Evolutionary conservation across 2,329 filamentous ascomycete genomes (phyloP), one percentile per base, ranked within the genome.

Genomic region (Cordyceps javanica): DNA sequence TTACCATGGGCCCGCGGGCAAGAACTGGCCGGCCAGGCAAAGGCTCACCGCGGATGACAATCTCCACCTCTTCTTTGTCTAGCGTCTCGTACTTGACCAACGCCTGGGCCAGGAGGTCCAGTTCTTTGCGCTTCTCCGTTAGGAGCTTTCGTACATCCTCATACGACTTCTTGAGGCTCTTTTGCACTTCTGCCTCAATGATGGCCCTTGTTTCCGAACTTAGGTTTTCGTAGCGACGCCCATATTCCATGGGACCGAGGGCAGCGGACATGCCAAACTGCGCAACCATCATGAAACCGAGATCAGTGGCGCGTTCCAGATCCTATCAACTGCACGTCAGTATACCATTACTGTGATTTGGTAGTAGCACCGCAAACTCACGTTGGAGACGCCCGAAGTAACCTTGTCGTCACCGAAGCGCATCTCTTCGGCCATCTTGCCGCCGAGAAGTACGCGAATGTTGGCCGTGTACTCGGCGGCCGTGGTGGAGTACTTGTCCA

Each of bases 21-120:
- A 93, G 64, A 13, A 69, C 66, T 42, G 67, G 73, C 60, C 90
- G 89, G 46, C 82, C 81, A 1, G 86, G 79, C 38, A 99, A 77
- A 68, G 89, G 87, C 74, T 97, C 91, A 36, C 94, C 94, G 54
- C 83, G 84, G 62, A 99, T 86, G 6, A 97, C 90, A 76, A 89
- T 90, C 71, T 92, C 86, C 62, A 97, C 95, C 72, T 99, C 94
- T 3, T 88, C 86, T 71, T 88, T 89, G 70, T 89, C 88, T 53
- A 99, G 76, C 0, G 91, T 97, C 77, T 99, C 94, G 72, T 97
- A 97, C 72, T 97, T 87, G 34, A 99, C 85, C 10, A 99, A 80
- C 6, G 92, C 94, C 67, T 92, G 86, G 28, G 94, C 93, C 10
- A 99, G 77, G 11, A 90, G 78, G 66, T 99, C 93, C 8, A 99